Evolutionary conservation across 2,329 filamentous ascomycete genomes (phyloP), one percentile per base, ranked within the genome.

Genomic region (Elsinoe perseae): DNA sequence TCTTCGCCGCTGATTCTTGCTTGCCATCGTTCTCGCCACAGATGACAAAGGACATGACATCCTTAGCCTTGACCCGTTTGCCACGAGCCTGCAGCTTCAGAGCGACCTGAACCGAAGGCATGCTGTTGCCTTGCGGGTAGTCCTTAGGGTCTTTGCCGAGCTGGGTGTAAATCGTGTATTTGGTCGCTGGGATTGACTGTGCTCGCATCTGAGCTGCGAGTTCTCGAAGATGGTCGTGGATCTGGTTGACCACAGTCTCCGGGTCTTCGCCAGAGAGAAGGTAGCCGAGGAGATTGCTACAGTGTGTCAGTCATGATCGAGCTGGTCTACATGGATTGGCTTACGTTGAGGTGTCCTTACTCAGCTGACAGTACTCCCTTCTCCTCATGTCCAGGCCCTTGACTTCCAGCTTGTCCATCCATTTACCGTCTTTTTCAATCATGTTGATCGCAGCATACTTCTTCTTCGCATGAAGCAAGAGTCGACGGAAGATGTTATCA

Each of bases 381-480:
- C 93, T 84, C 73, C 86, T 89, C 93, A 98, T 98, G 67, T 98
- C 93, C 48, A 98, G 80, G 76, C 93, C 93, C 73, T 98, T 98
- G 67, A 98, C 88, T 70, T 98, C 93, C 72, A 98, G 86, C 74
- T 95, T 92, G 69, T 97, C 92, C 43, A 92, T 78, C 67, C 85
- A 95, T 69, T 92, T 95, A 64, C 90, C 91, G 65, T 95, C 87
- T 55, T 68, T 65, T 65, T 96, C 88, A 5, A 93, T 83, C 69
- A 97, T 83, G 69, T 95, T 97, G 71, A 98, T 87, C 38, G 93
- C 93, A 7, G 93, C 93, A 71, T 98, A 98, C 77, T 98, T 98
- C 78, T 98, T 98, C 80, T 98, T 98, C 27, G 93, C 92, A 67
- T 97, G 93, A 12, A 98, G 78, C 36, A 98, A 75, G 56, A 98